Conservation (phyloP, 495 filamentous ascomycete species). For the Lasiosphaeria miniovina region DNA sequence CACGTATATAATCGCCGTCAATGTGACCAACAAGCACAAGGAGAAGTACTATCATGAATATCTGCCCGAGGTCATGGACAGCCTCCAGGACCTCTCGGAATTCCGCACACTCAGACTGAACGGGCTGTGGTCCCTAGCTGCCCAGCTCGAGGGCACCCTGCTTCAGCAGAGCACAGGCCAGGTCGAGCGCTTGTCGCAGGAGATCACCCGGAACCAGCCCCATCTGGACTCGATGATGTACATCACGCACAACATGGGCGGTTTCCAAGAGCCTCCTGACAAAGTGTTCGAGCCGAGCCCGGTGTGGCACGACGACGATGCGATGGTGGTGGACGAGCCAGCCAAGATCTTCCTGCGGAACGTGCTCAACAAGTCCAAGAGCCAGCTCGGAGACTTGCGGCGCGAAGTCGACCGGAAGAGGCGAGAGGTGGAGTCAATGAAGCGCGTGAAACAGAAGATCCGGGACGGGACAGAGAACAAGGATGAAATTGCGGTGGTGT, state of each 20-base stretch:
- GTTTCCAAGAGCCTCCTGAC: slow-evolving; percentile 77
- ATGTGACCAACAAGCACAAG: slow-evolving; percentile 94
- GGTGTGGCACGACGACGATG: slow-evolving; percentile 92
- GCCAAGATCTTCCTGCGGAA: slow-evolving; percentile 92
- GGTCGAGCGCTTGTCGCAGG: slow-evolving; percentile 65
- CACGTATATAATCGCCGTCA: slow-evolving; percentile 90
- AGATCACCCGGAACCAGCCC: slow-evolving; percentile 87
- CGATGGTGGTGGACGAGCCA: slow-evolving; percentile 75
- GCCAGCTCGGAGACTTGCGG: slow-evolving; percentile 70
- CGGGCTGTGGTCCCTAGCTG: slow-evolving; percentile 74
- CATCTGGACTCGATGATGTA: slow-evolving; percentile 96
- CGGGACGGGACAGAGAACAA: slow-evolving; percentile 79
- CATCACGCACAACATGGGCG: slow-evolving; percentile 78
- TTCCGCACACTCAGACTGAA: slow-evolving; percentile 81
- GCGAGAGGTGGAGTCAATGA: slow-evolving; percentile 74
- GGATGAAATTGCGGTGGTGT: slow-evolving; percentile 76
- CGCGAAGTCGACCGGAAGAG: slow-evolving; percentile 79
- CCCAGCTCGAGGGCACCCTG: slow-evolving; percentile 70
- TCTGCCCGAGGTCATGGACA: slow-evolving; percentile 88
- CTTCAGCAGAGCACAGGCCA: slow-evolving; percentile 68
- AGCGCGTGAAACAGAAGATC: slow-evolving; percentile 67
- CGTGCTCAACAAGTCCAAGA: slow-evolving; percentile 83
- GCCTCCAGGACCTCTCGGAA: slow-evolving; percentile 86
- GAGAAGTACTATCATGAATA: slow-evolving; percentile 97
- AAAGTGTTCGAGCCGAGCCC: slow-evolving; percentile 91